Conservation (phyloP, 169 alveolate species). For the Plasmodium falciparum region DNA sequence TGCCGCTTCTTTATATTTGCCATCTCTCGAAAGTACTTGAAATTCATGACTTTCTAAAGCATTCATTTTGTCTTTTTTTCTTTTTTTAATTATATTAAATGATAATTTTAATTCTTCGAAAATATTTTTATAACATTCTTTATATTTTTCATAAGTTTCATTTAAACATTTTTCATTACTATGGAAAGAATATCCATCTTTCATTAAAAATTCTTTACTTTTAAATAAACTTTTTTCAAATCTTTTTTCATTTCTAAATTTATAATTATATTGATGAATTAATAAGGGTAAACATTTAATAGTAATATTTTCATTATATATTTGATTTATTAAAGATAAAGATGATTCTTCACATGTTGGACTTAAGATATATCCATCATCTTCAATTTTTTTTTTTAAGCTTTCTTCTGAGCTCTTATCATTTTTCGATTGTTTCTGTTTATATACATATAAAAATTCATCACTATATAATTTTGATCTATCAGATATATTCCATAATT, state of each 20-base stretch:
- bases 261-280: conserved; percentile 58
- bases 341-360: conserved; percentile 71
- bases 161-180: conserved; percentile 24
- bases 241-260: conserved; percentile 67
- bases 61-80: conserved; percentile 70
- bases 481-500: conserved; percentile 53
- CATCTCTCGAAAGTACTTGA: conserved; percentile 55
- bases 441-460: conserved; percentile 66
- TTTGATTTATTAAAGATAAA: conserved; percentile 29
- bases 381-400: conserved; percentile 41
- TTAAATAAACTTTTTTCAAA: conserved; percentile 52
- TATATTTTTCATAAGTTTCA: conserved; percentile 54
- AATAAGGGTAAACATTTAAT: conserved; percentile 30
- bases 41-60: conserved; percentile 65
- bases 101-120: conserved; percentile 33
- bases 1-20: conserved; percentile 48
- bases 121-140: conserved; percentile 46
- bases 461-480: conserved; percentile 55
- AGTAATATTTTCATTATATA: conserved; percentile 43
- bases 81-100: conserved; percentile 36
- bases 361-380: conserved; percentile 58
- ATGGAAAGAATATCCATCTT: conserved; percentile 72
- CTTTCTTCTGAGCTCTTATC: neutral
- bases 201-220: conserved; percentile 66
- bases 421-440: conserved; percentile 32